Percentiles rank a stretch among this genome's conserved stretches.
Conservation (phyloP, 441 rosid species). For the Jatropha multifida region DNA sequence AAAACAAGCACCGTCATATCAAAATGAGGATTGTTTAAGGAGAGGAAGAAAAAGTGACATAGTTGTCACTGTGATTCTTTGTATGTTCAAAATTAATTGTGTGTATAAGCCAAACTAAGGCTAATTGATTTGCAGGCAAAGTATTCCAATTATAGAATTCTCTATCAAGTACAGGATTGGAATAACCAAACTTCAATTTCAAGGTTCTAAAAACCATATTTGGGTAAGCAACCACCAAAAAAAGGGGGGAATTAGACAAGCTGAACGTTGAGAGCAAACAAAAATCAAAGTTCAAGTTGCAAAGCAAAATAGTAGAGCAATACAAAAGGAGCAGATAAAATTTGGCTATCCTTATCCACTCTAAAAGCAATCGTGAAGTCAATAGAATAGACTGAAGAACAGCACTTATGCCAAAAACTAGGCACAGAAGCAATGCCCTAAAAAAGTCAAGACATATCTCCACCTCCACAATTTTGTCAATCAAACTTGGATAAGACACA, state of each 20-base stretch:
- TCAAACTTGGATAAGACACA: conserved; percentile 5
- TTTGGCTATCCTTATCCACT: neutral
- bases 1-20: conserved; percentile 34
- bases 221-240: neutral
- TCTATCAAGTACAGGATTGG: neutral
- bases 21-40: conserved; percentile 16
- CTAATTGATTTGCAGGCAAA: neutral
- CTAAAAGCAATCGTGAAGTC: neutral
- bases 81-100: neutral
- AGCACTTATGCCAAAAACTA: neutral
- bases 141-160: neutral
- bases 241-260: neutral
- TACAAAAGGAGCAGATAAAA: neutral
- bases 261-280: neutral
- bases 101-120: neutral
- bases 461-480: neutral
- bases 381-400: neutral
- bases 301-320: neutral
- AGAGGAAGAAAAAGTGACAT: conserved; percentile 7
- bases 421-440: too few species aligned
- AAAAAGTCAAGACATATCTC: neutral
- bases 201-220: conserved; percentile 4
- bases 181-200: neutral
- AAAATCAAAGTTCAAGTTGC: neutral
- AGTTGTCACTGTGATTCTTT: neutral